Conservation (phyloP, 768 basidiomycete genomes). For the Psilocybe tampanensis region DNA sequence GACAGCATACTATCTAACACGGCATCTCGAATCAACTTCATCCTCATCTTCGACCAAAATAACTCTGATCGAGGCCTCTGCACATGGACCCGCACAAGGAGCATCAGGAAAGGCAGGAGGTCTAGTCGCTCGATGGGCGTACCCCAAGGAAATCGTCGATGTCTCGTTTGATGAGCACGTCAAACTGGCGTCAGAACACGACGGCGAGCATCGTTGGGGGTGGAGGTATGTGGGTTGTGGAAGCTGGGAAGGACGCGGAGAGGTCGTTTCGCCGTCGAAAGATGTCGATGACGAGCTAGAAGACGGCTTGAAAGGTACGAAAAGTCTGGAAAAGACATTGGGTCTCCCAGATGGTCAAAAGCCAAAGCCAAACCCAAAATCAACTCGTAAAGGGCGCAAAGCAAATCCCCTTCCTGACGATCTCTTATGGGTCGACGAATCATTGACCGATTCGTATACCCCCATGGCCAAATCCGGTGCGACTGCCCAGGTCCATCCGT, state of each 20-base stretch:
- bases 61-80: slow-evolving; percentile 74
- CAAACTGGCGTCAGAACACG: slow-evolving; percentile 67
- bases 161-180: slow-evolving; percentile 79
- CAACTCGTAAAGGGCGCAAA: slow-evolving; percentile 20
- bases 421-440: slow-evolving; percentile 53
- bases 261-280: slow-evolving; percentile 26
- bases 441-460: slow-evolving; percentile 63
- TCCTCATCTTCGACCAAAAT: slow-evolving; percentile 43
- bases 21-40: slow-evolving; percentile 45
- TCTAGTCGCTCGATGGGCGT: slow-evolving; percentile 86
- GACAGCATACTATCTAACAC: slow-evolving; percentile 78
- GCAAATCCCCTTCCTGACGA: slow-evolving; percentile 49
- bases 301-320: slow-evolving; percentile 42
- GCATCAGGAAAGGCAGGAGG: slow-evolving; percentile 87
- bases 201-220: slow-evolving; percentile 77
- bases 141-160: slow-evolving; percentile 66
- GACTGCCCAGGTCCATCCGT: slow-evolving; percentile 81
- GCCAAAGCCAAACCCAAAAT: slow-evolving; percentile 23
- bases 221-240: slow-evolving; percentile 79
- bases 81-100: slow-evolving; percentile 68
- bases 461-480: slow-evolving; percentile 57
- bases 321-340: slow-evolving; percentile 58
- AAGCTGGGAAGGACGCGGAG: slow-evolving; percentile 70
- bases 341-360: slow-evolving; percentile 40
- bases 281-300: slow-evolving; percentile 30